A percentile compares a stretch with the other conserved stretches of the same genome.
Evolutionary conservation across 2,329 filamentous ascomycete species (phyloP).

Genomic region (Sporothrix pallida): DNA sequence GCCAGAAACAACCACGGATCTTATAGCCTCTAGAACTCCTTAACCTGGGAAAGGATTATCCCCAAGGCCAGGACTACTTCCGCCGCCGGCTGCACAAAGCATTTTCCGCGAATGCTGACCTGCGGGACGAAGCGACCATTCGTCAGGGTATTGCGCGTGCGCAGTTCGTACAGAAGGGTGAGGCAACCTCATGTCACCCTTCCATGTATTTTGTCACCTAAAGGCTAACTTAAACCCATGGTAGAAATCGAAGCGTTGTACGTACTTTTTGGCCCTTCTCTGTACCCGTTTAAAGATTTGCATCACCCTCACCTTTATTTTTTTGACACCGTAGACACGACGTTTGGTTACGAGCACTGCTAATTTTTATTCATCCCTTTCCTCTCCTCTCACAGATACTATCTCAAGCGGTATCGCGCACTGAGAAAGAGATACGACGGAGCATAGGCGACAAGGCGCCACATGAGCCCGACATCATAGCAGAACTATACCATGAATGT

Average conservation of each 20-base stretch:
- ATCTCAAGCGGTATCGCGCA: slow-evolving; percentile 87
- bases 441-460: slow-evolving; percentile 37
- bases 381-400: slow-evolving; percentile 66
- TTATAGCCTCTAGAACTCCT: slow-evolving; percentile 69
- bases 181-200: neutral
- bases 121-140: slow-evolving; percentile 78
- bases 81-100: slow-evolving; percentile 80
- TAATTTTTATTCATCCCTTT: neutral
- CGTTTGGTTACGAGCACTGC: no score
- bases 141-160: slow-evolving; percentile 75
- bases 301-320: no score
- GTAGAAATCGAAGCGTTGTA: slow-evolving; percentile 90
- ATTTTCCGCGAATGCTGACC: slow-evolving; percentile 74
- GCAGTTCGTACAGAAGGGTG: slow-evolving; percentile 90
- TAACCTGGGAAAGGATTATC: slow-evolving; percentile 83
- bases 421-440: slow-evolving; percentile 78
- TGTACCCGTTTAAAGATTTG: no score
- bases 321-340: no score
- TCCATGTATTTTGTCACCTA: no score
- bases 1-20: neutral
- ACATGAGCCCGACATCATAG: neutral
- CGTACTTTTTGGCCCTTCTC: slow-evolving; percentile 49
- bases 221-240: neutral
- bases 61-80: slow-evolving; percentile 81
- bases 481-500: no score